These are phyloP conservation scores for Emergomyces orientalis DNA, from an alignment of 2,329 filamentous ascomycete species.

Conservation along the genomic window DNA sequence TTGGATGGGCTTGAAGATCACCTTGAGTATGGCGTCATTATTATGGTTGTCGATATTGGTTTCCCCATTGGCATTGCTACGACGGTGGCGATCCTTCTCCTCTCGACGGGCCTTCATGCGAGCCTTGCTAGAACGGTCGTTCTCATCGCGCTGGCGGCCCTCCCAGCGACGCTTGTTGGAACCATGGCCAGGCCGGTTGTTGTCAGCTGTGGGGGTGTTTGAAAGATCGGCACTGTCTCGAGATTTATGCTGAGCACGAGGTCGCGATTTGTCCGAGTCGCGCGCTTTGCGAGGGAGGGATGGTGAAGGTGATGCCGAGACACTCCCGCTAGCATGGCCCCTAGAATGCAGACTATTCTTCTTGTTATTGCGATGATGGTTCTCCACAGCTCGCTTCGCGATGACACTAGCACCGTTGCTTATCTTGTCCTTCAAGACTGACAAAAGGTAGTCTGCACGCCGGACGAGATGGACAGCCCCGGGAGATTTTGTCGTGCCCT, in stretches of 20 bases:
- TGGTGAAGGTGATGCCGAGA: slow-evolving; percentile 40
- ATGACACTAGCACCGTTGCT: slow-evolving; percentile 53
- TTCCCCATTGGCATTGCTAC: slow-evolving; percentile 18
- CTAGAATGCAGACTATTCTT: slow-evolving; percentile 42
- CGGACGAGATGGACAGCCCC: slow-evolving; percentile 96
- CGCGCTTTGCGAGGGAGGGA: slow-evolving; percentile 34
- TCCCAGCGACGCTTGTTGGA: slow-evolving; percentile 2
- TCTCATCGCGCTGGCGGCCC: slow-evolving; percentile 14
- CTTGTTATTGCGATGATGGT: slow-evolving; percentile 92
- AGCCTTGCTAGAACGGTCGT: slow-evolving; percentile 11
- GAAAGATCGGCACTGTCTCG: slow-evolving; percentile 37
- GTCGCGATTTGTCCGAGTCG: slow-evolving; percentile 34
- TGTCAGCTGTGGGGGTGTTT: slow-evolving; percentile 34
- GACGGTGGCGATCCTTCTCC: slow-evolving; percentile 19
- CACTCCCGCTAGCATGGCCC: slow-evolving; percentile 28
- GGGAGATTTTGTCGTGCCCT: slow-evolving; percentile 58
- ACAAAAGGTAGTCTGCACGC: slow-evolving; percentile 86
- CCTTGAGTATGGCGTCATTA: slow-evolving; percentile 29
- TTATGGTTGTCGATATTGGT: slow-evolving; percentile 27
- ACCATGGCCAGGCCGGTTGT: slow-evolving; percentile 22
- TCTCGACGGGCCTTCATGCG: slow-evolving; percentile 14
- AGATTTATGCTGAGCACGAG: slow-evolving; percentile 32
- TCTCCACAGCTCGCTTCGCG: slow-evolving; percentile 73
- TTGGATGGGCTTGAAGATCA: slow-evolving; percentile 40
- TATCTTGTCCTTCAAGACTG: slow-evolving; percentile 83